Conservation (phyloP, 164 flowering plant species). For the Chimonanthus praecox region DNA sequence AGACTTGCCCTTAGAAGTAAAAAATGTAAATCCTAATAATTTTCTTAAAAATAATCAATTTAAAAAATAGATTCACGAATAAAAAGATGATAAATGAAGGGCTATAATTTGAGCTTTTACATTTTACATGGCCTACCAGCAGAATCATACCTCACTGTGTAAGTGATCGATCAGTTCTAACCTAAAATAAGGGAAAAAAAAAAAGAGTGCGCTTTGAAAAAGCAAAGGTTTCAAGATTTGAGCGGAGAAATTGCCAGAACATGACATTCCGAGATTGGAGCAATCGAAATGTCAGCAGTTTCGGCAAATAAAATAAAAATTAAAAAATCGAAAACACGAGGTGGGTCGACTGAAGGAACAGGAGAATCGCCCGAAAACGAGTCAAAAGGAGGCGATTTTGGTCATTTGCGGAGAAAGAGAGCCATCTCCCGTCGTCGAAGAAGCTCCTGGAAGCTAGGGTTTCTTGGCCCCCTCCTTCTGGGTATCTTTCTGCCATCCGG, state of each 20-base stretch:
- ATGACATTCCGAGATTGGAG: constrained; percentile 7
- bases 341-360: not conserved
- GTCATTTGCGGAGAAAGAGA: not conserved
- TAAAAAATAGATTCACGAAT: not conserved
- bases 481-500: not conserved
- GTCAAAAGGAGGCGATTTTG: constrained; percentile 6
- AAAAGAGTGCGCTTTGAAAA: not conserved
- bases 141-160: not conserved
- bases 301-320: not conserved
- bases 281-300: constrained; percentile 1
- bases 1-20: no score
- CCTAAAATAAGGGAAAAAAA: not conserved
- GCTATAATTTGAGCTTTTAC: not conserved
- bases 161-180: not conserved
- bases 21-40: no score
- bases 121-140: not conserved
- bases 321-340: not conserved
- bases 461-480: not conserved
- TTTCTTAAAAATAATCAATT: not conserved
- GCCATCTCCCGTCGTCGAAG: not conserved
- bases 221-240: constrained; percentile 7
- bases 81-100: not conserved
- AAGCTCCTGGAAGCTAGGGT: constrained; percentile 3
- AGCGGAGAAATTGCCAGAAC: not conserved
- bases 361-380: constrained; percentile 4